These are phyloP conservation scores for Fusarium sp. DNA, from an alignment of 2,329 filamentous ascomycete species.

Conservation along the genomic window DNA sequence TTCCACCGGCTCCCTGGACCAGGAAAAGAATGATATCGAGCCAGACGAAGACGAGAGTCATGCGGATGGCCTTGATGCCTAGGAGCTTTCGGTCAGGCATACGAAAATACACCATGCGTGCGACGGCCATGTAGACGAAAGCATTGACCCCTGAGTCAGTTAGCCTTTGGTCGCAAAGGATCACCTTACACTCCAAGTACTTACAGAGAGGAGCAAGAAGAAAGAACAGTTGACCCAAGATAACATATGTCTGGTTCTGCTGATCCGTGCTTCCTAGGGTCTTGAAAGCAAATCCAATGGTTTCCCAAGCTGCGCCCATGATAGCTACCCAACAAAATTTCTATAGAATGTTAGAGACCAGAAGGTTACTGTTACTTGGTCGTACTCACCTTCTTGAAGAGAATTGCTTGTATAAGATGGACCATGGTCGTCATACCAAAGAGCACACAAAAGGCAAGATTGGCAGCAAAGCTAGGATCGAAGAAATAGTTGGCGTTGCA, in stretches of 20 bases:
- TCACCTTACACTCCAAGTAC: background rate
- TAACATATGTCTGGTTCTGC: slow-evolving; percentile 45
- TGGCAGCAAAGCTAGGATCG: slow-evolving; percentile 46
- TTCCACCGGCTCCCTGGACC: slow-evolving; percentile 52
- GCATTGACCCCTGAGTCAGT: slow-evolving; percentile 50
- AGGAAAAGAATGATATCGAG: slow-evolving; percentile 58
- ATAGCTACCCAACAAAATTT: slow-evolving; percentile 51
- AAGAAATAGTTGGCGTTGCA: slow-evolving; percentile 47
- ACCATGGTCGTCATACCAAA: slow-evolving; percentile 42
- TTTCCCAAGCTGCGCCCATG: slow-evolving; percentile 52
- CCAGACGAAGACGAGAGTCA: slow-evolving; percentile 57
- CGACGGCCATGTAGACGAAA: slow-evolving; percentile 55
- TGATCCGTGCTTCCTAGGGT: slow-evolving; percentile 49
- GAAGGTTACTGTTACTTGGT: fast-evolving
- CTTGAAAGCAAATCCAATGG: slow-evolving; percentile 49
- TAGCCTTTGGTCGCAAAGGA: background rate
- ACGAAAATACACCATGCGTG: slow-evolving; percentile 50
- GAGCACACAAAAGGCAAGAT: slow-evolving; percentile 44
- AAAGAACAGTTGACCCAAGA: slow-evolving; percentile 48
- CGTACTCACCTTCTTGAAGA: slow-evolving; percentile 43
- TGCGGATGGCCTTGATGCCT: slow-evolving; percentile 46
- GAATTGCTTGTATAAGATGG: slow-evolving; percentile 42
- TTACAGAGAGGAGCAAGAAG: slow-evolving; percentile 53
- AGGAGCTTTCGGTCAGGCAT: slow-evolving; percentile 50
- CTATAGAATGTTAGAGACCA: slow-evolving; percentile 19